These are phyloP conservation scores for Colletotrichum tabaci DNA, from an alignment of 2,329 filamentous ascomycete species.

Conservation along the genomic window DNA sequence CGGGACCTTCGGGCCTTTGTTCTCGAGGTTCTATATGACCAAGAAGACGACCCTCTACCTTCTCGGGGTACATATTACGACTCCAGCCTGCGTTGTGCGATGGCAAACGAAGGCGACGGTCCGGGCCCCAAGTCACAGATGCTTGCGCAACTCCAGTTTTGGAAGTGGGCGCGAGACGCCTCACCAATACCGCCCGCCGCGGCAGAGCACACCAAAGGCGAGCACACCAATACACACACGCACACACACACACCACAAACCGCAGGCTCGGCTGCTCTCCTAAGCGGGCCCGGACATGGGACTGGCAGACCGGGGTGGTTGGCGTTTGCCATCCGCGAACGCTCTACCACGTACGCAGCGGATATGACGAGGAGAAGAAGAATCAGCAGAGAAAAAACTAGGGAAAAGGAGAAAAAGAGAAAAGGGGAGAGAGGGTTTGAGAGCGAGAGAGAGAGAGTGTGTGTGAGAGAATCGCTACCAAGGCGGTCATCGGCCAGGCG, in stretches of 20 bases:
- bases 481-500: slow-evolving; percentile 31
- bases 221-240: not conserved
- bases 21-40: not conserved
- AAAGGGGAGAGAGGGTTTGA: not conserved
- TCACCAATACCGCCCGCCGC: slow-evolving; percentile 12
- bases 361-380: not conserved
- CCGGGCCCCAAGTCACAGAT: slow-evolving; percentile 29
- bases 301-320: slow-evolving; percentile 1
- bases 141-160: slow-evolving; percentile 34
- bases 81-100: not conserved
- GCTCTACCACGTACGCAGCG: not conserved
- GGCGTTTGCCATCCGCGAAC: not conserved
- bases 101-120: slow-evolving; percentile 3
- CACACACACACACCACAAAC: not conserved
- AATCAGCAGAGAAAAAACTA: not conserved
- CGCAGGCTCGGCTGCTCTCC: not conserved
- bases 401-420: not conserved
- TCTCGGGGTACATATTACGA: not conserved
- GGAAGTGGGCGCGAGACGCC: not conserved
- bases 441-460: not conserved
- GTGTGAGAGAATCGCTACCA: not conserved
- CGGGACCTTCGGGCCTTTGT: not conserved
- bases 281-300: slow-evolving; percentile 14
- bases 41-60: not conserved
- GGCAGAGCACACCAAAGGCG: not conserved